phyloP scores from a whole-genome alignment of 768 basidiomycete species.

The Termitomyces sp. region DNA sequence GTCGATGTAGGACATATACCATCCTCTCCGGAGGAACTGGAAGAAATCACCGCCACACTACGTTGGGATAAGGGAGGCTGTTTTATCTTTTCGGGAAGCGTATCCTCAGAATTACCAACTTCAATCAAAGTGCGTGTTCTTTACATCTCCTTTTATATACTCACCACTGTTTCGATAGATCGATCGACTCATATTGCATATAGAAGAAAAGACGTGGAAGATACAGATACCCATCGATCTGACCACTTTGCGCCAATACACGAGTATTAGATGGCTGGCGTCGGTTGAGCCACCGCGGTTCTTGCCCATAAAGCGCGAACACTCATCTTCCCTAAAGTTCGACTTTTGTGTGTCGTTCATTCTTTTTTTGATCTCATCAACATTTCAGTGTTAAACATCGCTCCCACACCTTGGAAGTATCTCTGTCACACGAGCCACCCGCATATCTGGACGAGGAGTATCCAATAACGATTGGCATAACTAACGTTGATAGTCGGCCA shows the following conservation, averaged over 20 bases:
- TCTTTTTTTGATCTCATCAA: slow-evolving; percentile 8
- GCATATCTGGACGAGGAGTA: slow-evolving; percentile 83
- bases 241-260: slow-evolving; percentile 33
- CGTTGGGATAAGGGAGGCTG: slow-evolving; percentile 56
- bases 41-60: slow-evolving; percentile 40
- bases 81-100: slow-evolving; percentile 59
- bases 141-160: background rate
- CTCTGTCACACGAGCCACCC: slow-evolving; percentile 58
- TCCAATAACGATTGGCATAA: slow-evolving; percentile 68
- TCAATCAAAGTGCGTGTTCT: slow-evolving; percentile 50
- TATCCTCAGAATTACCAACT: slow-evolving; percentile 49
- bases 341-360: slow-evolving; percentile 17
- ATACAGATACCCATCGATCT: slow-evolving; percentile 61
- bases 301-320: slow-evolving; percentile 47
- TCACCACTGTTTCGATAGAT: slow-evolving; percentile 34
- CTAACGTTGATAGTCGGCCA: slow-evolving; percentile 68
- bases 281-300: slow-evolving; percentile 54
- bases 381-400: slow-evolving; percentile 56
- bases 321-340: slow-evolving; percentile 48
- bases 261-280: slow-evolving; percentile 53
- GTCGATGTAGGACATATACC: slow-evolving; percentile 47
- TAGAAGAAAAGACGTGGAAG: slow-evolving; percentile 65
- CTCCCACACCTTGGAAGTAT: slow-evolving; percentile 55
- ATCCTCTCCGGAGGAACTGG: slow-evolving; percentile 17
- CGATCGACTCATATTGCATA: slow-evolving; percentile 45